A percentile compares a stretch with the other conserved stretches of the same genome.
Conservation (phyloP, 1,284 basidiomycete genomes). For the Microbotryum silenes-acaulis region DNA sequence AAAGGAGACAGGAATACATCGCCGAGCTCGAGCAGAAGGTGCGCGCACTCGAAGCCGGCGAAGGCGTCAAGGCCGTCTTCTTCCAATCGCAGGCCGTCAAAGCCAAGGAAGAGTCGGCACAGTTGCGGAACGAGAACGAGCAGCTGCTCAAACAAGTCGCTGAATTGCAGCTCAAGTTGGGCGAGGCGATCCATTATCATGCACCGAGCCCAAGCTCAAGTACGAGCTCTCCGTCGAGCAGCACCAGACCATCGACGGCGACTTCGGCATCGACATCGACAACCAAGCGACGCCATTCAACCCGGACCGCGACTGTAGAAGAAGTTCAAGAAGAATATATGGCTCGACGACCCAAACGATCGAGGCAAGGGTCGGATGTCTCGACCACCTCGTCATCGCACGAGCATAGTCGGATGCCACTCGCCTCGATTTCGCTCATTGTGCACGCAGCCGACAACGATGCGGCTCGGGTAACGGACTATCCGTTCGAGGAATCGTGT, state of each 20-base stretch:
- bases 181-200: not conserved
- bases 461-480: too few species aligned
- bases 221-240: not conserved
- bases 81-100: constrained; percentile 34
- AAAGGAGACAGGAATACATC: constrained; percentile 31
- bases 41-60: constrained; percentile 28
- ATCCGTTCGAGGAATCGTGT: constrained; percentile 5
- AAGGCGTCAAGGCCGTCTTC: constrained; percentile 34
- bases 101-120: constrained; percentile 25
- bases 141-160: constrained; percentile 18
- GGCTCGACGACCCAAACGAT: too few species aligned
- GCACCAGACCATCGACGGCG: too few species aligned
- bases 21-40: constrained; percentile 34
- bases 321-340: too few species aligned
- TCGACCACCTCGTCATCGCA: too few species aligned
- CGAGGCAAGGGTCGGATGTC: too few species aligned
- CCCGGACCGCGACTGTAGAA: too few species aligned
- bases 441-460: too few species aligned
- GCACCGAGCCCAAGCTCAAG: not conserved
- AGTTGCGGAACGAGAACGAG: constrained; percentile 27
- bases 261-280: not conserved
- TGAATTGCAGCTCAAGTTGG: constrained; percentile 8
- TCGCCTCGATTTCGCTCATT: too few species aligned
- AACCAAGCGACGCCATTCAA: not conserved
- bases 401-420: too few species aligned